Evolutionary conservation across 371 early-diverging fungal species (phyloP).

Genomic region (Lichtheimia ornata): DNA sequence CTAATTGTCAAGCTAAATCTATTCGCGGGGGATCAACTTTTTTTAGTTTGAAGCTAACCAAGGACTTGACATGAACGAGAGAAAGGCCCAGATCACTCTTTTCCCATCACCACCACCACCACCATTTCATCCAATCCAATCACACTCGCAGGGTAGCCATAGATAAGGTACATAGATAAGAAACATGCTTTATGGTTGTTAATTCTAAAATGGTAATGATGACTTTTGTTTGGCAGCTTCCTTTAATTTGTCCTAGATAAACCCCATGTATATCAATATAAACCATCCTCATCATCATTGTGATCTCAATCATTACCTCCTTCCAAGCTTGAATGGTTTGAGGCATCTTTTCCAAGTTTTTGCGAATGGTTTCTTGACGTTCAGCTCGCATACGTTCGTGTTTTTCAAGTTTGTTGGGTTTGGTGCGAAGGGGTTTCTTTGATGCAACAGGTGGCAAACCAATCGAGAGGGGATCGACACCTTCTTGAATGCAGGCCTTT

Average conservation of each 20-base stretch:
- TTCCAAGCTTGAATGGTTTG: slow-evolving; percentile 54
- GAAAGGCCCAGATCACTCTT: too few relatives aligned
- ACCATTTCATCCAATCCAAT: too few relatives aligned
- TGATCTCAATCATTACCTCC: slow-evolving; percentile 29
- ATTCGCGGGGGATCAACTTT: too few relatives aligned
- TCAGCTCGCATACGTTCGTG: slow-evolving; percentile 62
- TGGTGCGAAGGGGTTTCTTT: slow-evolving; percentile 44
- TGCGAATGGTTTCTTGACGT: slow-evolving; percentile 46
- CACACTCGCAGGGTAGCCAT: too few relatives aligned
- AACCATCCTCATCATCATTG: background rate
- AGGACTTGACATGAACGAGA: too few relatives aligned
- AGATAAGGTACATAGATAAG: background rate
- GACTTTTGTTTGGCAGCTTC: slow-evolving; percentile 50
- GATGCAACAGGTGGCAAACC: slow-evolving; percentile 43
- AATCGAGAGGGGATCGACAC: slow-evolving; percentile 53
- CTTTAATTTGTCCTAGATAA: slow-evolving; percentile 46
- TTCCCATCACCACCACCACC: too few relatives aligned
- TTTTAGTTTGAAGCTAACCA: too few relatives aligned
- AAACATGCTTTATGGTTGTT: slow-evolving; percentile 3
- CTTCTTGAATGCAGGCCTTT: slow-evolving; percentile 58
- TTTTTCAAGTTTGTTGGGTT: slow-evolving; percentile 68
- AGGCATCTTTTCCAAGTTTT: slow-evolving; percentile 52
- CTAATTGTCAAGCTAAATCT: too few relatives aligned
- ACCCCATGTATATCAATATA: background rate
- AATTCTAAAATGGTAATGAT: slow-evolving; percentile 48